phyloP scores from a whole-genome alignment of 805 yeast genomes.

The Pichia eremophila region DNA sequence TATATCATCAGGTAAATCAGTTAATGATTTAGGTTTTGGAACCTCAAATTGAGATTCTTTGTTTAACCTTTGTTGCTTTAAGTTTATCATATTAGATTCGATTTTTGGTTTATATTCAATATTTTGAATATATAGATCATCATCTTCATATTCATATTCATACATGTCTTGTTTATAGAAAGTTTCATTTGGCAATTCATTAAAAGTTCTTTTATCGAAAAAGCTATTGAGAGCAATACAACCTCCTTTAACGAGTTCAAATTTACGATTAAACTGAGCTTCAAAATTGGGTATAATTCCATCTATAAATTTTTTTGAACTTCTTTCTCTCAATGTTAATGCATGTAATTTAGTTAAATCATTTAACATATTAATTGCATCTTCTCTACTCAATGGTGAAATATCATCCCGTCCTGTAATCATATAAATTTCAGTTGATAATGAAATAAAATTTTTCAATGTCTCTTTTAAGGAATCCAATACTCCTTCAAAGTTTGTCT shows the following conservation, averaged over 20 bases:
- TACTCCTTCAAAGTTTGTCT: neutral
- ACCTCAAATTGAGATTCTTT: neutral
- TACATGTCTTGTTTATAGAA: neutral
- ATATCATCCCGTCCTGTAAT: constrained; percentile 1
- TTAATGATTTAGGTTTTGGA: neutral
- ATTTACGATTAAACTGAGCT: neutral
- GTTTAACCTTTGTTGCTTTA: too few species aligned
- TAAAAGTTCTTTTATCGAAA: neutral
- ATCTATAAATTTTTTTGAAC: neutral
- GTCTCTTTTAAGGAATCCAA: neutral
- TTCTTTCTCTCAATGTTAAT: neutral
- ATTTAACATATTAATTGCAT: neutral
- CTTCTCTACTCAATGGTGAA: constrained; percentile 1
- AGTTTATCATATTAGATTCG: too few species aligned
- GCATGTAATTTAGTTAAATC: constrained; percentile 1
- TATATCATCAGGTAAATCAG: constrained; percentile 11
- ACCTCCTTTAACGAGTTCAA: constrained; percentile 5
- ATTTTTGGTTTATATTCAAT: neutral
- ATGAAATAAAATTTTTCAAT: constrained; percentile 5
- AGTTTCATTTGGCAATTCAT: neutral
- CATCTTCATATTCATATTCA: neutral
- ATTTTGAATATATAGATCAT: neutral
- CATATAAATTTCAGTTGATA: constrained; percentile 4
- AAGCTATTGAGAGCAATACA: constrained; percentile 3
- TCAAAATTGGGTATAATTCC: neutral